Evolutionary conservation across 1,284 basidiomycete species (phyloP), one percentile per base, ranked within the genome.

Genomic region (Microbotryum scabiosae): DNA sequence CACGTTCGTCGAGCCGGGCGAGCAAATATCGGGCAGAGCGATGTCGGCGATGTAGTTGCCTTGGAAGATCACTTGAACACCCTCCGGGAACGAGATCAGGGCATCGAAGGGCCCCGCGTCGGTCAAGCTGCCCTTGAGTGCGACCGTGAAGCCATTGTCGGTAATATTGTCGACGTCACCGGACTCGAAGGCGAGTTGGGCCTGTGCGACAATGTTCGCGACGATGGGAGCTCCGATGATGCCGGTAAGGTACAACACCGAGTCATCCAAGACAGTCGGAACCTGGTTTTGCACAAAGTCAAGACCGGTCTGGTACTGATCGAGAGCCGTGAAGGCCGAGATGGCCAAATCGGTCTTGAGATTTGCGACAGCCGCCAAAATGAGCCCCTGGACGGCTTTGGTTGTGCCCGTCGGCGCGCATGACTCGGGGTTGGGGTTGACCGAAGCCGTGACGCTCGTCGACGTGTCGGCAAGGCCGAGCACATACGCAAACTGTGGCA

Each of bases 11-110:
- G 85, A 82, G 9, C 86, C 85, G 23, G 81, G 79, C 25, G 84
- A 82, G 72, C 86, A 88, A n/a, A 87, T 83, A 18, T 84, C 76
- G 51, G 84, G 82, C 36, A 88, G 79, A 6, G 78, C 68, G 64
- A 88, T 84, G 7, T 77, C 76, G 4, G 84, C 87, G 62, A 88
- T 88, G 65, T 82, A 70, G n/a, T 79, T 75, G 5, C 83, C 85
- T 68, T 85, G 74, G 84, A 84, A 88, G 10, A 75, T 80, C 26
- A 88, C 82, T 16, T 80, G 83, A 55, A 76, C 59, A 5, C 69
- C 70, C 25, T 74, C 69, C 30, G 70, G 69, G 70, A 75, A 65
- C 5, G 20, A 45, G n/a, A 5, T 56, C 26, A 49, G 30, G n/a
- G 7, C n/a, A 16, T 14, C 20, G 49, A 28, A 45, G 1, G 56